phyloP scores from a whole-genome alignment of 805 yeast species.

The Ogataea minuta region DNA sequence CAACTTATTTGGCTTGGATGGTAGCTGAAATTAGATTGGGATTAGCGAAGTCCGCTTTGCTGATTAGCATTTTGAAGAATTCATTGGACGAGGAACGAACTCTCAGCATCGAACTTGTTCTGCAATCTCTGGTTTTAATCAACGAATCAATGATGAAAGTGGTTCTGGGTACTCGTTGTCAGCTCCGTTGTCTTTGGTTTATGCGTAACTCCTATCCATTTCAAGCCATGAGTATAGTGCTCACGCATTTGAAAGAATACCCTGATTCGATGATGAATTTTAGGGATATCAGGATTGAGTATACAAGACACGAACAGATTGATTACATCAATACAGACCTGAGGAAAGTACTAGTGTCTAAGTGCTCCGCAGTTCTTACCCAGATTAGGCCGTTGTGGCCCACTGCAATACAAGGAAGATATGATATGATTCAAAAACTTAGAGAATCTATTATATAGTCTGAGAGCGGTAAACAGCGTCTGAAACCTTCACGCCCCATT shows the following conservation, averaged over 20 bases:
- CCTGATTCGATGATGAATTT: constrained; percentile 16
- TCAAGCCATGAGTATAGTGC: constrained; percentile 25
- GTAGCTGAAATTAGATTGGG: constrained; percentile 23
- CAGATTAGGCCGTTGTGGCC: constrained; percentile 19
- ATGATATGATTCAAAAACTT: constrained; percentile 17
- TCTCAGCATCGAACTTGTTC: constrained; percentile 16
- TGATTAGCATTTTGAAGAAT: constrained; percentile 16
- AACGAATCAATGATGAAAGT: constrained; percentile 25
- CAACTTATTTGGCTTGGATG: constrained; percentile 15
- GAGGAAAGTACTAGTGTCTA: constrained; percentile 13
- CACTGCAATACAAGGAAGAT: constrained; percentile 14
- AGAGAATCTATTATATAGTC: neutral
- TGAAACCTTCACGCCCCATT: constrained; percentile 38
- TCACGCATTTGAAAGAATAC: constrained; percentile 18
- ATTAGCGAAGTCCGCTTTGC: constrained; percentile 20
- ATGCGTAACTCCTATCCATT: constrained; percentile 25
- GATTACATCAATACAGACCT: constrained; percentile 19
- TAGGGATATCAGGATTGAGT: constrained; percentile 13
- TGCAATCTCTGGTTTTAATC: constrained; percentile 23
- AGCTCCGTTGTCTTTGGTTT: constrained; percentile 19
- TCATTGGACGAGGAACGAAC: constrained; percentile 7
- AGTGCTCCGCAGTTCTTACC: constrained; percentile 10
- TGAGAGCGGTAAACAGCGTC: constrained; percentile 27
- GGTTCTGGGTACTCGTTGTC: constrained; percentile 14
- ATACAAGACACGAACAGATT: constrained; percentile 11